These are phyloP conservation scores for Arabidopsis arenosa DNA, from an alignment of 345 rosid genomes.

Conservation along the genomic window DNA sequence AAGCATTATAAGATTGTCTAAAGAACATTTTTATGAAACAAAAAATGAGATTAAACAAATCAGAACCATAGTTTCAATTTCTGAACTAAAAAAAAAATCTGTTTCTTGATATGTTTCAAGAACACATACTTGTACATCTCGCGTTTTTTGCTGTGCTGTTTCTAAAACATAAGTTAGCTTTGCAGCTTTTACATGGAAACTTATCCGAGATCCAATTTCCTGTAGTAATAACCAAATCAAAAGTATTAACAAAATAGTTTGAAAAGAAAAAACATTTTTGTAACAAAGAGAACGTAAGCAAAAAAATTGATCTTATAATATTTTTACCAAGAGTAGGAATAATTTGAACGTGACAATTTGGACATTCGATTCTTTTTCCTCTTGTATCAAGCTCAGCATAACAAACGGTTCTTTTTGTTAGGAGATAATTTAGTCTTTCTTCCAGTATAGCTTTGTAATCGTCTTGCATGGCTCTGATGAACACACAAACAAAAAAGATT, in stretches of 20 bases:
- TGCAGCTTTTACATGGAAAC: constrained; percentile 34
- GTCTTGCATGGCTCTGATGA: constrained; percentile 34
- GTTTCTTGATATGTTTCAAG: not conserved
- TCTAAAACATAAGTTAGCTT: not conserved
- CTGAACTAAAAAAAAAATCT: not conserved
- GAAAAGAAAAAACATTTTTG: not conserved
- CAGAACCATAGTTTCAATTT: not conserved
- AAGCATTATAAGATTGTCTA: constrained; percentile 11
- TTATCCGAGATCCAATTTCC: constrained; percentile 6
- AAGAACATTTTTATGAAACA: not conserved
- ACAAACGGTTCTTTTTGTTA: not conserved
- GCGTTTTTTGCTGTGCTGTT: not conserved
- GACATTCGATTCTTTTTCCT: constrained; percentile 18
- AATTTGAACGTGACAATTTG: constrained; percentile 24
- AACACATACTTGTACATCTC: constrained; percentile 24
- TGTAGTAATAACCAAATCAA: constrained; percentile 10
- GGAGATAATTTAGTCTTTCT: not conserved
- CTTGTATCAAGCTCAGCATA: constrained; percentile 32
- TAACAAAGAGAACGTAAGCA: not conserved
- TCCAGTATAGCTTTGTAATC: not conserved
- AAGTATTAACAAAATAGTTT: not conserved
- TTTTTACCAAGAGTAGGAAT: constrained; percentile 32
- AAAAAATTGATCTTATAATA: not conserved
- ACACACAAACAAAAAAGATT: not conserved
- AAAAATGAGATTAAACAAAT: not conserved